phyloP scores from a whole-genome alignment of 768 basidiomycete species.

The Kwoniella shandongensis region DNA sequence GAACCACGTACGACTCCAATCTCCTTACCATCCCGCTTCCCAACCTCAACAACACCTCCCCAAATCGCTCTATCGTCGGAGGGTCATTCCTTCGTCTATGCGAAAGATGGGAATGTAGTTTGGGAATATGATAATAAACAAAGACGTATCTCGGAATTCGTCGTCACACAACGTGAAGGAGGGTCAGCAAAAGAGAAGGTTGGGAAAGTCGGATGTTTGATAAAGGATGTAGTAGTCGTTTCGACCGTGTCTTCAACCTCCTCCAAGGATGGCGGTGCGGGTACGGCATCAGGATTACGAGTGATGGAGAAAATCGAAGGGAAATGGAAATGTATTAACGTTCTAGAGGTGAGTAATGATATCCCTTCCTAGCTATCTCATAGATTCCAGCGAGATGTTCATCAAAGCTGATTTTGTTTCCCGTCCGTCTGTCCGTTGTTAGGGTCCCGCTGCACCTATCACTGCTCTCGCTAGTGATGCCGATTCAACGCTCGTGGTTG shows the following conservation, averaged over 20 bases:
- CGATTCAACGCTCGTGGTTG: constrained; percentile 1
- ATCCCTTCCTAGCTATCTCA: no score
- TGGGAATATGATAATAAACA: constrained; percentile 35
- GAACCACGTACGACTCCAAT: constrained; percentile 2
- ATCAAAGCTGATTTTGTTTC: no score
- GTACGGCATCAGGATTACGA: neutral
- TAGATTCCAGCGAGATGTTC: no score
- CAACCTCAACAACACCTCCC: constrained; percentile 6
- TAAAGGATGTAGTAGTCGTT: constrained; percentile 8
- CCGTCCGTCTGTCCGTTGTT: neutral
- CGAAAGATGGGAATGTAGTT: neutral
- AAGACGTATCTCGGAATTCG: constrained; percentile 23
- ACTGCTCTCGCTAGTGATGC: constrained; percentile 2
- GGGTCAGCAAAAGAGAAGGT: neutral
- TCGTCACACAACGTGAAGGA: neutral
- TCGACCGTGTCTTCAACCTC: no score
- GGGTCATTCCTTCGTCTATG: constrained; percentile 22
- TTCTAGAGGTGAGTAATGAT: constrained; percentile 21
- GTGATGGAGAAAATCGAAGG: constrained; percentile 24
- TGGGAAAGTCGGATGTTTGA: neutral
- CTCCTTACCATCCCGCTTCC: constrained; percentile 32
- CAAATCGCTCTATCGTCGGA: constrained; percentile 11
- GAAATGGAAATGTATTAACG: constrained; percentile 19
- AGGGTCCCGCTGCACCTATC: constrained; percentile 3
- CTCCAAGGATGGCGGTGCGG: no score